Percentiles rank a stretch among this genome's conserved stretches.
phyloP scores from a whole-genome alignment of 73 alveolate genomes.

The Tetrahymena malaccensis region DNA sequence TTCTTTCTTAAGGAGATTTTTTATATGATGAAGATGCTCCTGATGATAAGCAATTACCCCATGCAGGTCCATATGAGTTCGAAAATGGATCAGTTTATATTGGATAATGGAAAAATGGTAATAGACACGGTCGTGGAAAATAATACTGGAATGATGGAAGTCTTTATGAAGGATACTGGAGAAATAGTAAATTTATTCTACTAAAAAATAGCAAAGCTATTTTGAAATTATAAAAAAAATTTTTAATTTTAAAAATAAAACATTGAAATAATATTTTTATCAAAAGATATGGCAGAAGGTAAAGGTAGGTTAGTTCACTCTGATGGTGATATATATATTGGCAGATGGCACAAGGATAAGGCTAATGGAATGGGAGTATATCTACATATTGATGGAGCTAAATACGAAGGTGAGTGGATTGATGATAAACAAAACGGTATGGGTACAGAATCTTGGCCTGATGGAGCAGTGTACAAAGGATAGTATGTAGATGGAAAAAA shows the following conservation, averaged over 20 bases:
- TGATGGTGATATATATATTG: slow-evolving; percentile 70
- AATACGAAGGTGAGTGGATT: slow-evolving; percentile 60
- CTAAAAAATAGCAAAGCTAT: not conserved
- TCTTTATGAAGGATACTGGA: slow-evolving; percentile 84
- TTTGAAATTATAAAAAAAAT: not conserved
- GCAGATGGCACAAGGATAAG: slow-evolving; percentile 71
- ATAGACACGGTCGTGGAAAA: slow-evolving; percentile 79
- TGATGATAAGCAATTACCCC: slow-evolving; percentile 17
- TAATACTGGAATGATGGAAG: slow-evolving; percentile 78
- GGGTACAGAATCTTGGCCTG: slow-evolving; percentile 69
- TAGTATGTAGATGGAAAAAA: slow-evolving; percentile 47
- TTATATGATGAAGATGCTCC: slow-evolving; percentile 29
- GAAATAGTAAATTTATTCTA: slow-evolving; percentile 7
- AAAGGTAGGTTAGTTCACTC: slow-evolving; percentile 52
- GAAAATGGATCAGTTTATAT: slow-evolving; percentile 65
- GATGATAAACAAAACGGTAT: slow-evolving; percentile 62
- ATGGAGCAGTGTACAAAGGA: slow-evolving; percentile 59
- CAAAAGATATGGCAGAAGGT: slow-evolving; percentile 51
- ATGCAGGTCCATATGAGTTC: slow-evolving; percentile 34
- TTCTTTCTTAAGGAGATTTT: not conserved
- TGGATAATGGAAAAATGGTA: slow-evolving; percentile 80
- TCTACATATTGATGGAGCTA: slow-evolving; percentile 59
- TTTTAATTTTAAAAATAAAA: not conserved
- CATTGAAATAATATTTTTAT: not conserved
- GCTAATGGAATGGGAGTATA: slow-evolving; percentile 69